A percentile compares a stretch with the other conserved stretches of the same genome.
These are phyloP conservation scores for Leccinum disarticulatum DNA, from an alignment of 768 basidiomycete species.

Conservation along the genomic window DNA sequence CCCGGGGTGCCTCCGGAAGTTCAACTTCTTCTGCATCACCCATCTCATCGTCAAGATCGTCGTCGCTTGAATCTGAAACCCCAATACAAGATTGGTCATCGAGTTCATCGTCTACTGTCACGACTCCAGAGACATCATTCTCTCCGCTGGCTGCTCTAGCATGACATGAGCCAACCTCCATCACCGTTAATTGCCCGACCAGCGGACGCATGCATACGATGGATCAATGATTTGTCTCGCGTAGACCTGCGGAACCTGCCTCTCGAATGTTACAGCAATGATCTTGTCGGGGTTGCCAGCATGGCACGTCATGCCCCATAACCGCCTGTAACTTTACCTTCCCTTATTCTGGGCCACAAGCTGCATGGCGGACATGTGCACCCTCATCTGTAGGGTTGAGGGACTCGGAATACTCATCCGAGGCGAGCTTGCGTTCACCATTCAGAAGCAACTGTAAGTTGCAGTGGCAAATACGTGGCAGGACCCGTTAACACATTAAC, in stretches of 20 bases:
- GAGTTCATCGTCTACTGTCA: not conserved
- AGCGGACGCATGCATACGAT: not conserved
- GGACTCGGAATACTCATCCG: not conserved
- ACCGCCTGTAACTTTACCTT: not conserved
- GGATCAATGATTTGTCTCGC: not conserved
- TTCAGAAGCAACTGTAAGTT: not conserved
- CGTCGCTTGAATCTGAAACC: not conserved
- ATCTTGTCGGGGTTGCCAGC: not conserved
- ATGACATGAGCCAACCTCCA: not conserved
- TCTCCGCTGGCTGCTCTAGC: not conserved
- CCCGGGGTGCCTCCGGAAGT: not conserved
- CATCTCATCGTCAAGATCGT: not conserved
- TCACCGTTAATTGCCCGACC: not conserved
- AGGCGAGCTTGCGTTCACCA: not conserved
- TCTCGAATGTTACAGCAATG: not conserved
- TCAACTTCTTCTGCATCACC: not conserved
- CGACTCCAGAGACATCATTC: constrained; percentile 1
- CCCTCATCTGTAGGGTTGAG: not conserved
- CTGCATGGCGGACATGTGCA: not conserved
- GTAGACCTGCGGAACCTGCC: not conserved
- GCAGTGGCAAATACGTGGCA: too few species aligned
- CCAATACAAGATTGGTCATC: not conserved
- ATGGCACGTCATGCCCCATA: not conserved
- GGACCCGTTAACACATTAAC: too few species aligned
- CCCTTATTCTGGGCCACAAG: not conserved